These are phyloP conservation scores for Tetrapisispora iriomotensis DNA, from an alignment of 805 yeast species.

Conservation along the genomic window DNA sequence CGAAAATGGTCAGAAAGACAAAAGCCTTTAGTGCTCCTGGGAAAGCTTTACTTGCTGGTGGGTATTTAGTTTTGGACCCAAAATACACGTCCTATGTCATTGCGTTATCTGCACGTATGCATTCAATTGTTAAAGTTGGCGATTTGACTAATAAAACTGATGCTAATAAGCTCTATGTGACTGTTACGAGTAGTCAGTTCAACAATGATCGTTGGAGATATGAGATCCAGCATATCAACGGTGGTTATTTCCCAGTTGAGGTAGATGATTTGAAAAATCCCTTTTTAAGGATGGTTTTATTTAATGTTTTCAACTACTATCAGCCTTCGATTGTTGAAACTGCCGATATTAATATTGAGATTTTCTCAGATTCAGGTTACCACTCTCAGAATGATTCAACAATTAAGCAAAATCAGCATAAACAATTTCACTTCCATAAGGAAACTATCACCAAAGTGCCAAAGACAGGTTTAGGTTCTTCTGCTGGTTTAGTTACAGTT, in stretches of 20 bases:
- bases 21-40: slow-evolving; percentile 87
- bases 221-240: slow-evolving; percentile 17
- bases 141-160: slow-evolving; percentile 5
- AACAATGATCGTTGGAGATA: slow-evolving; percentile 60
- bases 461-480: slow-evolving; percentile 92
- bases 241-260: slow-evolving; percentile 21
- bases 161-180: slow-evolving; percentile 25
- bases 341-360: slow-evolving; percentile 39
- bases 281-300: slow-evolving; percentile 57
- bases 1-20: slow-evolving; percentile 1
- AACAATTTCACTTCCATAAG: slow-evolving; percentile 50
- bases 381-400: slow-evolving; percentile 60
- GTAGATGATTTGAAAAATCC: slow-evolving; percentile 45
- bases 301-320: slow-evolving; percentile 46
- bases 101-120: slow-evolving; percentile 85
- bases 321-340: slow-evolving; percentile 22
- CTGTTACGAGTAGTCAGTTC: slow-evolving; percentile 70
- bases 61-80: slow-evolving; percentile 82
- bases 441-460: slow-evolving; percentile 60
- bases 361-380: slow-evolving; percentile 80
- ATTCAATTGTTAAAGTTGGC: slow-evolving; percentile 42
- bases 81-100: slow-evolving; percentile 66
- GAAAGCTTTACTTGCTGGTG: slow-evolving; percentile 89
- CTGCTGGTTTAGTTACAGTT: slow-evolving; percentile 86
- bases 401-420: slow-evolving; percentile 28